phyloP scores from a whole-genome alignment of 805 yeast species.

The Phaffomyces thermotolerans region DNA sequence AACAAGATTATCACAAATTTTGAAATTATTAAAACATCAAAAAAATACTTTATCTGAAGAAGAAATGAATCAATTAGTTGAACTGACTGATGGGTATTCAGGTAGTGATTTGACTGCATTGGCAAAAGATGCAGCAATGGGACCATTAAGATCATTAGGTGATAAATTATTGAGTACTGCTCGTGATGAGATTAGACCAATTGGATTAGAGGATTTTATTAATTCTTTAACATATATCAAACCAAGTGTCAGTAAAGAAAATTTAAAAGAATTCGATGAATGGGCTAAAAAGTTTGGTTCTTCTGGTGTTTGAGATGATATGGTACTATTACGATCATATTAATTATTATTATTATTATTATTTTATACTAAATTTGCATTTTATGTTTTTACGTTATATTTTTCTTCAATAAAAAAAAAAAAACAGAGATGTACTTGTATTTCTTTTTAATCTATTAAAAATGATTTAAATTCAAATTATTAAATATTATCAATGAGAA shows the following conservation, averaged over 20 bases:
- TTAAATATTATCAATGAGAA: too few relatives aligned
- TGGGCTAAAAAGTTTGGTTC: constrained; percentile 91
- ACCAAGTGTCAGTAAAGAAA: constrained; percentile 84
- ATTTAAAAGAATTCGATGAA: constrained; percentile 69
- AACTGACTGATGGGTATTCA: constrained; percentile 75
- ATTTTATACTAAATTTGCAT: not conserved
- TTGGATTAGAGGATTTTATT: constrained; percentile 67
- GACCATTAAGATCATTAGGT: constrained; percentile 85
- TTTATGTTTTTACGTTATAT: not conserved
- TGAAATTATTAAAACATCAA: constrained; percentile 64
- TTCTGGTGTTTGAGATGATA: constrained; percentile 61
- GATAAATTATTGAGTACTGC: constrained; percentile 66
- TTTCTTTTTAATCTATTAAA: too few relatives aligned
- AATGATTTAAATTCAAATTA: too few relatives aligned
- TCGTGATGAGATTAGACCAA: constrained; percentile 74
- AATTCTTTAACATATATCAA: constrained; percentile 71
- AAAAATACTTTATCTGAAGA: constrained; percentile 52
- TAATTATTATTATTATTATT: not conserved
- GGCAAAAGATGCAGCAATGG: constrained; percentile 98
- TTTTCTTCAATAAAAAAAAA: not conserved
- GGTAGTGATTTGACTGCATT: constrained; percentile 93
- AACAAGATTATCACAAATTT: constrained; percentile 69
- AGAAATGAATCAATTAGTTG: constrained; percentile 56
- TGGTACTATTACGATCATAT: not conserved
- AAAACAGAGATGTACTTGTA: too few relatives aligned